Percentiles rank a stretch among this genome's conserved stretches.
These are phyloP conservation scores for Mortierella sp. DNA, from an alignment of 371 early-diverging fungal species.

Conservation along the genomic window DNA sequence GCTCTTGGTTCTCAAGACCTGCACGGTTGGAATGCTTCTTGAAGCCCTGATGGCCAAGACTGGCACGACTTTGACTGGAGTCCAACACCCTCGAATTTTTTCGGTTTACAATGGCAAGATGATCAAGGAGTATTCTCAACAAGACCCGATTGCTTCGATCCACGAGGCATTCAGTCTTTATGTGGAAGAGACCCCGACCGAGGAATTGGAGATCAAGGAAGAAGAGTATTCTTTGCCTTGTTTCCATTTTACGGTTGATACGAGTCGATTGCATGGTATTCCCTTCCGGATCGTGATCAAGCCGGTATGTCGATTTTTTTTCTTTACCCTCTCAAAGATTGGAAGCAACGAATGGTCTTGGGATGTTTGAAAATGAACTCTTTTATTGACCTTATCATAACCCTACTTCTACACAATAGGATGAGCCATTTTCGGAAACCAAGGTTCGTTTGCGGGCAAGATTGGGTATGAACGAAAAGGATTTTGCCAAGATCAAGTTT, in stretches of 20 bases:
- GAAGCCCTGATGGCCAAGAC: conserved; percentile 60
- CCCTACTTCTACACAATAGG: conserved; percentile 15
- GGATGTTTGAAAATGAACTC: no score
- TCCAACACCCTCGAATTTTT: conserved; percentile 47
- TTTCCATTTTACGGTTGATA: conserved; percentile 77
- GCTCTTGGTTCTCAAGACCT: conserved; percentile 62
- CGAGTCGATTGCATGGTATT: conserved; percentile 74
- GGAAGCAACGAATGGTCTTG: no score
- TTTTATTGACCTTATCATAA: background rate
- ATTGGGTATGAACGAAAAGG: conserved; percentile 84
- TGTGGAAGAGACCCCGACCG: conserved; percentile 67
- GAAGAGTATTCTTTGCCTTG: conserved; percentile 65
- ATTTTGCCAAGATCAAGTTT: conserved; percentile 78
- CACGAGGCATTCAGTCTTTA: conserved; percentile 23
- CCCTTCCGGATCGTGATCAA: conserved; percentile 80
- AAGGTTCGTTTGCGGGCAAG: conserved; percentile 73
- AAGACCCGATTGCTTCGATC: conserved; percentile 47
- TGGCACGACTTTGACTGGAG: conserved; percentile 39
- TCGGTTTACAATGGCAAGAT: conserved; percentile 54
- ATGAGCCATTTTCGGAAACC: conserved; percentile 72
- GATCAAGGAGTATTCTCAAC: conserved; percentile 35
- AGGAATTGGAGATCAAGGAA: conserved; percentile 59
- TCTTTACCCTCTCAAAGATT: no score
- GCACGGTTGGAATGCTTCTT: conserved; percentile 61
- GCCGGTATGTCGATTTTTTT: conserved; percentile 16